These are phyloP conservation scores for Actinomortierella ambigua DNA, from an alignment of 371 early-diverging fungal species.

Conservation along the genomic window DNA sequence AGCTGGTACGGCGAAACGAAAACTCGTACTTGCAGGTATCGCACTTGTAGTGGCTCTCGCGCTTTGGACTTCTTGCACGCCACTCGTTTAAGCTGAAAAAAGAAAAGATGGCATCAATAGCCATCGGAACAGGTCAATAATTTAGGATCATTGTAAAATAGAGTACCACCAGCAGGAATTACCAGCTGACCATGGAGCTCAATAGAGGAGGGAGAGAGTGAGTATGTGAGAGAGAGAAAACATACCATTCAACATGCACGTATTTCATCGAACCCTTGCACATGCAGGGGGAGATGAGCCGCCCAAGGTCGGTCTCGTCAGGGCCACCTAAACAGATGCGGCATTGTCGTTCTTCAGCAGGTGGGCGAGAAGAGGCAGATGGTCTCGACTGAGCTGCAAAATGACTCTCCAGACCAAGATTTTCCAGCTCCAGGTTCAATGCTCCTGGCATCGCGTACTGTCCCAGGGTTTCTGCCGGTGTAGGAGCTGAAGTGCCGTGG, in stretches of 20 bases:
- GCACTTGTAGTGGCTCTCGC: constrained; percentile 42
- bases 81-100: constrained; percentile 35
- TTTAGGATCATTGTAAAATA: neutral
- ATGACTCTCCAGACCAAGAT: constrained; percentile 8
- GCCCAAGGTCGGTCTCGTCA: constrained; percentile 47
- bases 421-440: constrained; percentile 23
- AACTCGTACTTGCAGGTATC: constrained; percentile 42
- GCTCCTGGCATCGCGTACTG: constrained; percentile 34
- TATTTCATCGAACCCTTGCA: constrained; percentile 54
- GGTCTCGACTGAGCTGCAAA: neutral
- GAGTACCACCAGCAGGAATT: neutral
- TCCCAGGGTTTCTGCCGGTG: neutral
- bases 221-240: neutral
- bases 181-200: neutral
- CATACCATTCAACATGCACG: constrained; percentile 42
- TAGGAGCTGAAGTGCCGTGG: constrained; percentile 9
- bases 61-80: constrained; percentile 35
- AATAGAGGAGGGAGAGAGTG: neutral
- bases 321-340: constrained; percentile 50
- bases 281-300: constrained; percentile 50
- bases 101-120: neutral
- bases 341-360: constrained; percentile 47
- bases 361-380: constrained; percentile 9
- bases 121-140: neutral
- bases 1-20: constrained; percentile 44